Base-by-base conservation (phyloP, 345 rosid species). In the Citrus unshiu region DNA sequence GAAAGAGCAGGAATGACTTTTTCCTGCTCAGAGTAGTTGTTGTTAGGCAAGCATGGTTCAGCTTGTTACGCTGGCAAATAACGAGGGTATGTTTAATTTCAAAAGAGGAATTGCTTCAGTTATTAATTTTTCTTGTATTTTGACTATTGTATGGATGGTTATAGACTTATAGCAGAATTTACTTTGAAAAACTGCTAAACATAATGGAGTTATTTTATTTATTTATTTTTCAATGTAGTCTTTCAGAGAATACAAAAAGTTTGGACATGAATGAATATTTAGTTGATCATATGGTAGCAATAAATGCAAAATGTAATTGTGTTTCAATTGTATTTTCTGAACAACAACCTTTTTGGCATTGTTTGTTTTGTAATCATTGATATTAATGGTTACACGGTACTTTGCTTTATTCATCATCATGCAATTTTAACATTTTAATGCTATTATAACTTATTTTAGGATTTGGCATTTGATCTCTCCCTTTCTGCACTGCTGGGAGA, bases 401-500 rank as follows among this genome's bases (percentile, higher is more conserved):
- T 68, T 72, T 66, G 4, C 40, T 58, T 70, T 58, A 39, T 57
- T 68, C 63, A 16, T 14, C 14, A 73, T 68, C 54, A 43, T 57
- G 75, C 74, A 40, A 66, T 79, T 68, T n/a, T 81, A 75, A 74
- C 72, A 43, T 40, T 57, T 35, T 19, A 54, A 37, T 65, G 12
- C 9, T 75, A 72, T 46, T 57, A 77, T 78, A 43, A 71, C n/a
- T 35, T 71, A 73, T 76, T 84, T 78, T 78, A 97, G 99, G 99
- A 97, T 86, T 87, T 97, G 96, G 98, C 98, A 56, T 97, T 94
- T 66, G 99, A 97, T 83, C 87, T 97, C 62, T 97, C 99, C 71
- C 97, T 97, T 66, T 92, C 99, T 79, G 99, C 99, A 24, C 90
- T 97, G 79, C 86, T 97, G 89, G 99, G 99, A 81, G 99, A 97